Percentiles rank a stretch among this genome's conserved stretches.
phyloP scores from a whole-genome alignment of 768 basidiomycete genomes.

The Leccinum aurantiacum region DNA sequence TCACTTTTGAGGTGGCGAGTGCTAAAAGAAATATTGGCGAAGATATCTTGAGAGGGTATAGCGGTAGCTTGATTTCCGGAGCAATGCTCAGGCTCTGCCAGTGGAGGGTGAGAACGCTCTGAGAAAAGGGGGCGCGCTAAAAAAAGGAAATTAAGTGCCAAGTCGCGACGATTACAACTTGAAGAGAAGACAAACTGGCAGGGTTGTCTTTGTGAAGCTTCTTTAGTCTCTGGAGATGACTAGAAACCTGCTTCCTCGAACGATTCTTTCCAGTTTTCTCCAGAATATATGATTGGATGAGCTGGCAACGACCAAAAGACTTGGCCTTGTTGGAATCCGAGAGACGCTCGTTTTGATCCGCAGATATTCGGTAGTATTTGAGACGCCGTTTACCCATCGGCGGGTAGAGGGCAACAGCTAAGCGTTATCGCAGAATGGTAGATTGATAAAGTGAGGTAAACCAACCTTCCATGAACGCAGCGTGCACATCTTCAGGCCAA shows the following conservation, averaged over 20 bases:
- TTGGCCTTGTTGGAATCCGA: conserved; percentile 17
- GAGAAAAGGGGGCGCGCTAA: conserved; percentile 30
- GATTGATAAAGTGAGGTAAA: neutral
- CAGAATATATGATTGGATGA: conserved; percentile 39
- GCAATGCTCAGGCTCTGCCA: conserved; percentile 8
- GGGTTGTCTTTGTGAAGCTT: conserved; percentile 34
- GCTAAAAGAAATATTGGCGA: conserved; percentile 7
- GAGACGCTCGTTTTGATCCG: conserved; percentile 12
- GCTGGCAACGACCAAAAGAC: conserved; percentile 40
- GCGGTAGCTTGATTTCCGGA: conserved; percentile 1
- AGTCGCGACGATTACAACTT: neutral
- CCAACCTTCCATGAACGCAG: conserved; percentile 39
- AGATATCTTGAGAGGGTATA: conserved; percentile 13
- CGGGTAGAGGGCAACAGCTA: conserved; percentile 33
- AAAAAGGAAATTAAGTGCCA: neutral
- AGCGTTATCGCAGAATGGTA: conserved; percentile 11
- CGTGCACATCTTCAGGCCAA: conserved; percentile 36
- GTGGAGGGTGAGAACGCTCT: conserved; percentile 18
- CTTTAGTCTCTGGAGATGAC: conserved; percentile 40
- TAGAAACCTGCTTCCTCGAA: conserved; percentile 41
- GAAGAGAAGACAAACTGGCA: conserved; percentile 27
- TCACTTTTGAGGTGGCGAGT: conserved; percentile 17
- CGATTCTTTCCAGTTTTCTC: conserved; percentile 40
- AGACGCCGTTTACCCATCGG: conserved; percentile 39
- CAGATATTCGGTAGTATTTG: conserved; percentile 31